Base-by-base conservation (phyloP, 2,329 filamentous ascomycete genomes). In the Fusarium heterosporum region DNA sequence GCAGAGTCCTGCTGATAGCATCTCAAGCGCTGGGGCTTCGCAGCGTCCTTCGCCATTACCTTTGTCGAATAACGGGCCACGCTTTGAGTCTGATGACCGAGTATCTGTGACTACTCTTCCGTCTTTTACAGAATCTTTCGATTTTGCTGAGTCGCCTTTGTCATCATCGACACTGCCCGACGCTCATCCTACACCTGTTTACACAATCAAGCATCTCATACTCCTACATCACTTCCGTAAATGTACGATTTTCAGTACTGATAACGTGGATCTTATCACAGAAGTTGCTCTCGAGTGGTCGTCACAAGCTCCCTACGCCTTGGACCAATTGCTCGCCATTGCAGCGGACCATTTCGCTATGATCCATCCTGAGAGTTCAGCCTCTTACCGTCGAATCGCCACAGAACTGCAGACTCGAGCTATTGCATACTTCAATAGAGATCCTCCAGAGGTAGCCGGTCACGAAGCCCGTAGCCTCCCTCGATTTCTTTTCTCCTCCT, bases 261-360 rank as follows among this genome's bases (percentile, higher is more conserved):
- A 55, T 19, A 69, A 66, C 43, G 67, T 62, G 10, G 60, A 71
- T 14, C 56, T 64, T 28, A 60, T 78, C 41, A 38, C 77, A n/a
- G 71, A 76, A 32, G 68, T 80, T 29, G 73, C 73, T 43, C 64
- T 79, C 26, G 73, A 68, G 16, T 72, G 76, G 47, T 76, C 77
- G 10, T 61, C 77, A 8, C 67, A 74, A 29, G 74, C 75, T 4
- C 83, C 81, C 2, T 85, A 81, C 53, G 76, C 83, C 5, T 78
- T 85, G 62, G 81, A 85, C 55, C 77, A 83, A 64, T 45, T 83
- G 7, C 77, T 85, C 12, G 83, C 82, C 38, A 64, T 82, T 45
- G 76, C 81, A 13, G 81, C 83, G 6, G 73, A 82, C 4, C 81
- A 85, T 55, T 64, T 76, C 4, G 71, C 72, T 7, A 49, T 70